Evolutionary conservation across 2,329 filamentous ascomycete genomes (phyloP), one percentile per base, ranked within the genome.

Genomic region (Diaporthe ilicicola): DNA sequence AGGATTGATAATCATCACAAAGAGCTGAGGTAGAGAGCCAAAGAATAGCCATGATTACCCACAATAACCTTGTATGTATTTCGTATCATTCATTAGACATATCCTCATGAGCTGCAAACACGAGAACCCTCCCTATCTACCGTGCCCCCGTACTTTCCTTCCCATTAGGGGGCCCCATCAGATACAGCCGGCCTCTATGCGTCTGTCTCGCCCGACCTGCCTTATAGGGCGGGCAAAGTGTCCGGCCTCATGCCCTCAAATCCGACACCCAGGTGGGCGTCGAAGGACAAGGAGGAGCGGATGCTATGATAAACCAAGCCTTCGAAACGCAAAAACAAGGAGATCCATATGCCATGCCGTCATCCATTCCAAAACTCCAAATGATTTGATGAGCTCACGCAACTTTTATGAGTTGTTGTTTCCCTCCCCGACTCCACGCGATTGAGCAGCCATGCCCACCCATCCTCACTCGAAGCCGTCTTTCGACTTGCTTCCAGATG

Each of bases 81-180:
- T 68, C 66, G n/a, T 68, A 59, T 59, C 66, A 68, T 68, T 68
- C 66, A 42, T 68, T 68, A 68, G 53, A 68, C 66, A 68, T 68
- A 59, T 68, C 66, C 34, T 59, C 66, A 68, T 68, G 66, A 68
- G 66, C 66, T 59, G 53, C 42, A 68, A 68, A 59, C 53, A 61
- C 53, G 66, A 68, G 66, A 68, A 51, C 53, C 53, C 24, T 15
- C 66, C 53, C 29, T n/a, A 37, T 39, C 51, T 46, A 56, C 65
- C 53, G 8, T 42, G 39, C 22, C 42, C 29, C 59, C 44, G 27
- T 51, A 55, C 42, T n/a, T n/a, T 59, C 42, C 53, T 17, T 68
- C 32, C 55, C 53, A 50, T 59, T 48, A 68, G 44, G 53, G 42
- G 44, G 44, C 53, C 50, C 24, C 42, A 17, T 46, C 53, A 59